Evolutionary conservation across 2,329 filamentous ascomycete species (phyloP).

Genomic region (Thelonectria olida): DNA sequence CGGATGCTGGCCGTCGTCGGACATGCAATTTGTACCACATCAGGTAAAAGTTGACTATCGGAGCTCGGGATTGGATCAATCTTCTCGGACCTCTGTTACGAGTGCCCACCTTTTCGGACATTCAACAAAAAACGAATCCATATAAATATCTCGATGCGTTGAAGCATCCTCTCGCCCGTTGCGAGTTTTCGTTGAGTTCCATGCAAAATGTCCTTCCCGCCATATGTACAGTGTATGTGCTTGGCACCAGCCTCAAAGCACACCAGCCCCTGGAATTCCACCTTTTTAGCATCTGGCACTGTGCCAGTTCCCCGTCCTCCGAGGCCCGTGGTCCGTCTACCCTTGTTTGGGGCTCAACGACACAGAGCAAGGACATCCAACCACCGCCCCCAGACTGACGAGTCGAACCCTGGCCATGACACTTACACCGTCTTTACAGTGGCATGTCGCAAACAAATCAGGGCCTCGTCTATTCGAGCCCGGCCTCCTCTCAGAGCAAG

Average conservation of each 20-base stretch:
- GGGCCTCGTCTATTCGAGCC: neutral
- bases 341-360: neutral
- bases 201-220: conserved; percentile 1
- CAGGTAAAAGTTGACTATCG: conserved; percentile 5
- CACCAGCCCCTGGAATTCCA: conserved; percentile 32
- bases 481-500: neutral
- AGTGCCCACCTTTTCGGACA: conserved; percentile 1
- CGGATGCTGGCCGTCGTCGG: neutral
- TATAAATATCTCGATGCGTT: conserved; percentile 21
- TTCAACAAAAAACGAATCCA: conserved; percentile 16
- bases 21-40: neutral
- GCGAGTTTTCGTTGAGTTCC: conserved; percentile 21
- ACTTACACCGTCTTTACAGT: neutral
- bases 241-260: conserved; percentile 16
- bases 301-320: conserved; percentile 22
- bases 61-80: neutral
- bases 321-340: neutral
- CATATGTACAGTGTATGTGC: conserved; percentile 14
- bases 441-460: neutral
- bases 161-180: conserved; percentile 28
- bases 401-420: neutral
- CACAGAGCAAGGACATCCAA: neutral
- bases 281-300: conserved; percentile 12
- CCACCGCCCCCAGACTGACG: neutral
- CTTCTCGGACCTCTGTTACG: neutral